These are phyloP conservation scores for Dillenia suffruticosa DNA, from an alignment of 164 flowering plant species.

Conservation along the genomic window DNA sequence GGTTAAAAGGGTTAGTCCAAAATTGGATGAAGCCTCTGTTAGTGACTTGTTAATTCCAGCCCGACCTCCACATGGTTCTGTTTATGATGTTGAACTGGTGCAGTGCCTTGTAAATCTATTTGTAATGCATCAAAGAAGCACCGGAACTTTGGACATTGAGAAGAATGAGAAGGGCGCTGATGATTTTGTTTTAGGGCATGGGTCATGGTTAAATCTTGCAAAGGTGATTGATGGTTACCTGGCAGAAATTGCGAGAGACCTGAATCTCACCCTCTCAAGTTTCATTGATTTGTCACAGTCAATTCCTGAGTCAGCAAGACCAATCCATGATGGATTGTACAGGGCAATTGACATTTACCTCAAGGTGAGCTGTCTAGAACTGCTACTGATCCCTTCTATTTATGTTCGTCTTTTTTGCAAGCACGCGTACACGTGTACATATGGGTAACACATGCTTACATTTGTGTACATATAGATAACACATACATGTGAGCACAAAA, in stretches of 20 bases:
- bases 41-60: constrained; percentile 78
- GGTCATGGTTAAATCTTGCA: constrained; percentile 49
- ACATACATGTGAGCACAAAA: too few relatives aligned
- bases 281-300: constrained; percentile 50
- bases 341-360: constrained; percentile 71
- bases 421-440: too few relatives aligned
- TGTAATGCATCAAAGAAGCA: constrained; percentile 23
- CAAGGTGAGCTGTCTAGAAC: constrained; percentile 40
- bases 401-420: background rate
- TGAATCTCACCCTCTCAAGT: constrained; percentile 41
- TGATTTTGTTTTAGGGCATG: constrained; percentile 38
- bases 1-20: constrained; percentile 48
- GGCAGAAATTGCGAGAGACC: constrained; percentile 61
- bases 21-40: constrained; percentile 66
- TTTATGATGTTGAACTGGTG: constrained; percentile 66
- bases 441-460: too few relatives aligned
- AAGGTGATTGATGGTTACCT: constrained; percentile 71
- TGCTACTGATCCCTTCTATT: background rate
- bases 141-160: constrained; percentile 20
- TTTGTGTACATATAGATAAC: too few relatives aligned
- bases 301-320: constrained; percentile 65
- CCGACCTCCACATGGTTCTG: constrained; percentile 36
- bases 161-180: constrained; percentile 24
- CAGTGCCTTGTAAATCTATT: constrained; percentile 44
- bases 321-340: constrained; percentile 74